Evolutionary conservation across 2,329 filamentous ascomycete genomes (phyloP).

Genomic region (Epichloe festucae): DNA sequence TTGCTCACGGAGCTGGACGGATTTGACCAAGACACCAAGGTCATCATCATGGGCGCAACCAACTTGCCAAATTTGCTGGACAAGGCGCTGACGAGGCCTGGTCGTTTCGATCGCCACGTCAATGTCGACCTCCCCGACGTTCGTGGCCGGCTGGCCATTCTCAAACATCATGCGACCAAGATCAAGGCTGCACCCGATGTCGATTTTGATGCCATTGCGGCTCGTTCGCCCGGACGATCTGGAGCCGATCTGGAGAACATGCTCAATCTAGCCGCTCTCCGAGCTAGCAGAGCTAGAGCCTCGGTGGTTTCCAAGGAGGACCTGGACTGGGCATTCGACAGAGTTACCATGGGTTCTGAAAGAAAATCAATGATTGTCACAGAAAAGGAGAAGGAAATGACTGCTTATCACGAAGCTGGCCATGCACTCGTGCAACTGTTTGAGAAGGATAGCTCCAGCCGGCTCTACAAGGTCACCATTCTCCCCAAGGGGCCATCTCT

Average conservation of each 20-base stretch:
- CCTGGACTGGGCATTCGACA: slow-evolving; percentile 96
- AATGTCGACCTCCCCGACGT: slow-evolving; percentile 83
- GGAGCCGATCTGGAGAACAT: slow-evolving; percentile 95
- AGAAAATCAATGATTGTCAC: slow-evolving; percentile 79
- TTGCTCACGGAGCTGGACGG: slow-evolving; percentile 93
- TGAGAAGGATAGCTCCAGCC: slow-evolving; percentile 54
- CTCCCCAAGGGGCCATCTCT: slow-evolving; percentile 79
- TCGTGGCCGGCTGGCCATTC: slow-evolving; percentile 79
- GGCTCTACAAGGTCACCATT: slow-evolving; percentile 94
- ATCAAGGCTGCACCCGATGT: slow-evolving; percentile 71
- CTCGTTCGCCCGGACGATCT: slow-evolving; percentile 81
- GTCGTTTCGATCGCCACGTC: slow-evolving; percentile 90
- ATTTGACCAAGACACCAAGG: slow-evolving; percentile 85
- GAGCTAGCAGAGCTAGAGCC: slow-evolving; percentile 79
- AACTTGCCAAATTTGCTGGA: slow-evolving; percentile 93
- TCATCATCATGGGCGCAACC: slow-evolving; percentile 91
- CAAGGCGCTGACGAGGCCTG: slow-evolving; percentile 85
- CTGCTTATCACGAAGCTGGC: slow-evolving; percentile 92
- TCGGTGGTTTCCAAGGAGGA: slow-evolving; percentile 63
- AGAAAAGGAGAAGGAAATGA: slow-evolving; percentile 87
- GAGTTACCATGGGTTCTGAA: slow-evolving; percentile 94
- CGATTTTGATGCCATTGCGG: slow-evolving; percentile 71
- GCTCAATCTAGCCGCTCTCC: slow-evolving; percentile 89
- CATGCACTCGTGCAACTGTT: slow-evolving; percentile 86
- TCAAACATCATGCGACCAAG: slow-evolving; percentile 88